phyloP scores from a whole-genome alignment of 1,284 basidiomycete genomes.

The Trametes hirsuta region DNA sequence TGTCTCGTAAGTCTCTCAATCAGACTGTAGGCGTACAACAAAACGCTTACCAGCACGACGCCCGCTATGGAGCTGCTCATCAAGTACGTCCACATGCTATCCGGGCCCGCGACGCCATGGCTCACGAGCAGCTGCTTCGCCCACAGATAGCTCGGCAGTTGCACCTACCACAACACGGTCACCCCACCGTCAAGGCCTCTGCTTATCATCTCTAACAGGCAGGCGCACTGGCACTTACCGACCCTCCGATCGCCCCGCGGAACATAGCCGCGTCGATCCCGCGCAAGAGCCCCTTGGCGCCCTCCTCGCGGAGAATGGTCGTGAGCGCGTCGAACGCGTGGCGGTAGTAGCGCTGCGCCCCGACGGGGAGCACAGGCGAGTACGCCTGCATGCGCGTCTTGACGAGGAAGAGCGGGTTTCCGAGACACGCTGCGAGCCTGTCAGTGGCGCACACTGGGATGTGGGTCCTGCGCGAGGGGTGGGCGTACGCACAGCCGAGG shows the following conservation, averaged over 20 bases:
- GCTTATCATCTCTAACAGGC: not conserved
- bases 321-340: constrained; percentile 74
- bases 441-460: not conserved
- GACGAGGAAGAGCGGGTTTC: constrained; percentile 94
- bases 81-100: constrained; percentile 84
- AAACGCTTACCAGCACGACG: constrained; percentile 74
- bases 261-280: constrained; percentile 92
- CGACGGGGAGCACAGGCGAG: constrained; percentile 88
- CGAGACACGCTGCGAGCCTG: constrained; percentile 49
- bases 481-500: constrained; percentile 70
- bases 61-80: constrained; percentile 86
- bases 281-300: constrained; percentile 76
- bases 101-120: constrained; percentile 61
- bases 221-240: constrained; percentile 46
- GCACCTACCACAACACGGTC: constrained; percentile 54
- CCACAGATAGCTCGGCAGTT: constrained; percentile 92
- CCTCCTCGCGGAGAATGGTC: constrained; percentile 79
- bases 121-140: constrained; percentile 75
- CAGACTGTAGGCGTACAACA: too few relatives aligned
- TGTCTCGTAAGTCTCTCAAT: not conserved
- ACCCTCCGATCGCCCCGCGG: constrained; percentile 89
- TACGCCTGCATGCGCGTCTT: constrained; percentile 98
- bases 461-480: not conserved
- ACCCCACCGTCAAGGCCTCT: not conserved
- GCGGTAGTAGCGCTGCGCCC: constrained; percentile 86